Percentiles rank a stretch among this genome's conserved stretches.
phyloP scores from a whole-genome alignment of 2,329 filamentous ascomycete genomes.

The Catunica adiposa region DNA sequence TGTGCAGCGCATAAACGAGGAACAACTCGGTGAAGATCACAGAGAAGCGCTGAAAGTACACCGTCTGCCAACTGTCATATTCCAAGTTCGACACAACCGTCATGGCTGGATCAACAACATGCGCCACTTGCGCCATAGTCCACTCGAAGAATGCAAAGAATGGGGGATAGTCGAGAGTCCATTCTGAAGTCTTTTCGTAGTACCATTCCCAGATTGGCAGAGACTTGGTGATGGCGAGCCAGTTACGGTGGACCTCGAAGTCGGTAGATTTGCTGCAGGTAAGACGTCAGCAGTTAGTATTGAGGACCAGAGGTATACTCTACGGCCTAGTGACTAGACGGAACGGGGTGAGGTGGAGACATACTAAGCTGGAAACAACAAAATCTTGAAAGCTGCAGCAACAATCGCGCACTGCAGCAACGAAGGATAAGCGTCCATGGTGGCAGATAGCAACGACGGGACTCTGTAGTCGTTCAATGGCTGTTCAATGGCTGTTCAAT shows the following conservation, averaged over 20 bases:
- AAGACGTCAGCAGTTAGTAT: slow-evolving; percentile 2
- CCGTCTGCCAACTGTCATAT: slow-evolving; percentile 82
- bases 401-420: slow-evolving; percentile 75
- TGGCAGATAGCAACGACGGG: background rate
- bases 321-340: no score
- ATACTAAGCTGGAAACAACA: slow-evolving; percentile 89
- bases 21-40: slow-evolving; percentile 77
- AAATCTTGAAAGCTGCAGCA: slow-evolving; percentile 74
- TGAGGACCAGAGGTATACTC: background rate
- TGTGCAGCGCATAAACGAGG: slow-evolving; percentile 64
- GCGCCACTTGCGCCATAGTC: slow-evolving; percentile 66
- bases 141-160: slow-evolving; percentile 98
- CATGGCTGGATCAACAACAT: slow-evolving; percentile 64
- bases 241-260: slow-evolving; percentile 97
- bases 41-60: slow-evolving; percentile 83
- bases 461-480: background rate
- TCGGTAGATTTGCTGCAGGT: slow-evolving; percentile 79
- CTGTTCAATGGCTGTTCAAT: no score
- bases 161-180: slow-evolving; percentile 96
- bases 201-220: slow-evolving; percentile 85
- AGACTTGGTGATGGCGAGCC: slow-evolving; percentile 89
- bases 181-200: slow-evolving; percentile 94
- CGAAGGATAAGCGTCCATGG: slow-evolving; percentile 46
- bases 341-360: slow-evolving; percentile 22
- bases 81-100: slow-evolving; percentile 62